Base-by-base conservation (phyloP, 495 filamentous ascomycete species). In the Thozetella sp. region DNA sequence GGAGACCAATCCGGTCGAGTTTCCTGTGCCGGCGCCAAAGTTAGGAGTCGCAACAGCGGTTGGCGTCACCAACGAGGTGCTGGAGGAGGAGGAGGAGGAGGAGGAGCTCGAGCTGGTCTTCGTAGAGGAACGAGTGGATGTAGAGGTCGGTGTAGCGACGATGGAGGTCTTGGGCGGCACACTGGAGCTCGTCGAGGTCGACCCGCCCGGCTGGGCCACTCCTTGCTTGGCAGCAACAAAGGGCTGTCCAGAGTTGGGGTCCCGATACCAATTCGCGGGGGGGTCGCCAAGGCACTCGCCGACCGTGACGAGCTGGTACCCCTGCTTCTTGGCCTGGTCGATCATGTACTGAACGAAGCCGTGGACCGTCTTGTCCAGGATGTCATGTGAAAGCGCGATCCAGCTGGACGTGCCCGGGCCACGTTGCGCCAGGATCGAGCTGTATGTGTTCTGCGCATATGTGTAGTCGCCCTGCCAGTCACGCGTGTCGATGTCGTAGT, bases 401-500 rank as follows among this genome's bases (percentile, higher is more conserved):
- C 53, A 63, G 2, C 26, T 40, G 6, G 61, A 63, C 24, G 62
- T 56, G 22, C 74, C 75, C 0, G 72, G 63, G 40, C 76, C 67
- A 56, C 62, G 75, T 25, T 73, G 51, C 15, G 68, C 55, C 23
- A 81, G 67, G 19, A 82, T 80, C 50, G 83, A 77, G 65, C 87
- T 83, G 46, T 83, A 84, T 9, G 65, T 74, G 57, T 85, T 76
- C 61, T 88, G 86, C 20, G 72, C 63, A 1, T 71, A 67, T 2
- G 80, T 79, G 26, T 72, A 72, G 51, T 81, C 79, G 55, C 88
- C 79, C 53, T 79, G 71, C 67, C 84, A 90, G 71, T 90, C 88
- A n/a, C 84, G 77, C 1, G 88, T 90, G 68, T 92, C 88, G 53
- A 92, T 70, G 59, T 90, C 82, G 59, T 86, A 89, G 60, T 86